Evolutionary conservation across 306 rosid genomes (phyloP).

Genomic region (Vigna nakashimae): DNA sequence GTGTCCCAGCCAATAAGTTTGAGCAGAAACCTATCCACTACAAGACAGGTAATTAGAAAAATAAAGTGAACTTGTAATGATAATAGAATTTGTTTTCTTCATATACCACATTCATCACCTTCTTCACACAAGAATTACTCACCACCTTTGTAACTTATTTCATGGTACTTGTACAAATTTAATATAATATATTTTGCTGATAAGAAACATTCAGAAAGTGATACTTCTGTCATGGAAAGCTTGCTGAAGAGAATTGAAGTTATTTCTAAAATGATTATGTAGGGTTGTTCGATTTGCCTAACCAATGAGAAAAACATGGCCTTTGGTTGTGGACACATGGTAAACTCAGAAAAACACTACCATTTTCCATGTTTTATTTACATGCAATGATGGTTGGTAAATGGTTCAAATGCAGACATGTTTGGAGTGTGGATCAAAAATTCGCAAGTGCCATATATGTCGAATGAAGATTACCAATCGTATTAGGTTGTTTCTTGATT

Average conservation of each 20-base stretch:
- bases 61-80: neutral
- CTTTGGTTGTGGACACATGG: slow-evolving; percentile 57
- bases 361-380: neutral
- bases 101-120: no score
- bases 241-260: neutral
- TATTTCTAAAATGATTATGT: neutral
- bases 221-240: neutral
- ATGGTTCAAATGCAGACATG: slow-evolving; percentile 47
- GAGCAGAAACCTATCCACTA: slow-evolving; percentile 35
- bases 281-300: slow-evolving; percentile 49
- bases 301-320: slow-evolving; percentile 48
- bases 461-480: slow-evolving; percentile 37
- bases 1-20: slow-evolving; percentile 32
- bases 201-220: no score
- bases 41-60: slow-evolving; percentile 37
- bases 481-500: slow-evolving; percentile 40
- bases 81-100: neutral
- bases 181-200: no score
- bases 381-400: neutral
- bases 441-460: slow-evolving; percentile 50
- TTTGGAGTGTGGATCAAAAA: slow-evolving; percentile 46
- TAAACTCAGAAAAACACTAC: slow-evolving; percentile 12
- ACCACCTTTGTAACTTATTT: no score
- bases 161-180: no score
- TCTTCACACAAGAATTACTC: neutral